Evolutionary conservation across 2,329 filamentous ascomycete genomes (phyloP), one percentile per base, ranked within the genome.

Genomic region (Colletotrichum tamarilloi): DNA sequence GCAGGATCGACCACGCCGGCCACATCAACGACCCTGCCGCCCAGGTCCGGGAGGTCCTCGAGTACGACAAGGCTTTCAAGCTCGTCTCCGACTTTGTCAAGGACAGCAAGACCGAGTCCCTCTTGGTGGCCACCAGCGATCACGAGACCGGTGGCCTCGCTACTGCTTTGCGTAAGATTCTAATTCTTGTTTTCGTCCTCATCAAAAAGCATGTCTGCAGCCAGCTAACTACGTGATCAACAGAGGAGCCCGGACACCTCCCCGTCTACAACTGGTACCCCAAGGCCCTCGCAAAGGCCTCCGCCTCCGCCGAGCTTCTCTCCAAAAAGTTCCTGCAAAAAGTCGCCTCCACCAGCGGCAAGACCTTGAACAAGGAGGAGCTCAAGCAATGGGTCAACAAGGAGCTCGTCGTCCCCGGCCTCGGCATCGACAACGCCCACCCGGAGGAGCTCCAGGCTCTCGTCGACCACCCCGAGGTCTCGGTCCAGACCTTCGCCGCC

Each of bases 81-180:
- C 88, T 90, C 6, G 96, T 98, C 0, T 83, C 97, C 14, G 92
- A 98, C 72, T 99, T 98, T 80, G 87, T 99, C 70, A 89, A 95
- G 59, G 84, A 92, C 38, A 94, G 92, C 77, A 85, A 92, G 59
- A 91, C 91, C 0, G 92, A 95, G 32, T 94, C 93, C 30, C 89
- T 98, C 11, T 88, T 99, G 77, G 93, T 99, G 55, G 92, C 92
- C 73, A 99, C 97, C 3, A 97, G 94, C 72, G 97, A 99, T 83
- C 97, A 99, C 81, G 97, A 99, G 82, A 99, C 97, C 1, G 97
- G 97, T 32, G 97, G 97, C 56, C 87, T 99, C 3, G 89, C 95
- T 2, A 91, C 92, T 22, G 96, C 95, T 30, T 89, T 94, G 77
- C 97, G 91, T 92, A 87, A 79, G 89, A 82, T 22, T 22, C 4